These are phyloP conservation scores for Teunomyces panamensis DNA, from an alignment of 805 yeast genomes.

Conservation along the genomic window DNA sequence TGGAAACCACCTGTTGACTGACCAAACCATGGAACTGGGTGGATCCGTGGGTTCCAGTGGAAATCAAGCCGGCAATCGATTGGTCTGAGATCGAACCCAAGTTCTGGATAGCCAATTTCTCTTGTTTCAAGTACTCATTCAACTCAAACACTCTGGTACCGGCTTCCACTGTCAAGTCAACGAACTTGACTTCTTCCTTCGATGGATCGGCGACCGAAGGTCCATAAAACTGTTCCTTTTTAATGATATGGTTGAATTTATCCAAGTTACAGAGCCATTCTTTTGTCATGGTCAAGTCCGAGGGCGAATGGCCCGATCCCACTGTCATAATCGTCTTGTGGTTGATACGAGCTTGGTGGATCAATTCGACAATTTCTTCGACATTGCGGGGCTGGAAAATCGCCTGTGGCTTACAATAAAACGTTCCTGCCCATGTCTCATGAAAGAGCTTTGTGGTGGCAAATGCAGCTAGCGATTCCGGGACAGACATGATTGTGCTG, in stretches of 20 bases:
- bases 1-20: slow-evolving; percentile 78
- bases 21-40: slow-evolving; percentile 90
- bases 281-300: slow-evolving; percentile 80
- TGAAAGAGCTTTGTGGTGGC: slow-evolving; percentile 47
- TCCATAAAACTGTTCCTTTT: slow-evolving; percentile 46
- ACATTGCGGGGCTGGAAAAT: slow-evolving; percentile 73
- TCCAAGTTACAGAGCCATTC: slow-evolving; percentile 91
- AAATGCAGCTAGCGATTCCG: slow-evolving; percentile 31
- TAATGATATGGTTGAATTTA: slow-evolving; percentile 56
- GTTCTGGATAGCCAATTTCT: slow-evolving; percentile 80
- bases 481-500: slow-evolving; percentile 23
- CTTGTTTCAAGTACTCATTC: slow-evolving; percentile 59
- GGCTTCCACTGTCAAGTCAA: slow-evolving; percentile 93
- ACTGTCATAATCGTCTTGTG: slow-evolving; percentile 74
- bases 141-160: slow-evolving; percentile 79
- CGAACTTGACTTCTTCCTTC: slow-evolving; percentile 52
- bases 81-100: slow-evolving; percentile 93
- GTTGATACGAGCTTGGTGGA: slow-evolving; percentile 57
- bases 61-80: slow-evolving; percentile 90
- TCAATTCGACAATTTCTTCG: slow-evolving; percentile 67
- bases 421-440: slow-evolving; percentile 90
- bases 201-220: slow-evolving; percentile 26
- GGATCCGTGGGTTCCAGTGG: slow-evolving; percentile 97
- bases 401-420: slow-evolving; percentile 68
- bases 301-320: slow-evolving; percentile 96